Conservation (phyloP, 306 rosid genomes). For the Crotalaria pallida region DNA sequence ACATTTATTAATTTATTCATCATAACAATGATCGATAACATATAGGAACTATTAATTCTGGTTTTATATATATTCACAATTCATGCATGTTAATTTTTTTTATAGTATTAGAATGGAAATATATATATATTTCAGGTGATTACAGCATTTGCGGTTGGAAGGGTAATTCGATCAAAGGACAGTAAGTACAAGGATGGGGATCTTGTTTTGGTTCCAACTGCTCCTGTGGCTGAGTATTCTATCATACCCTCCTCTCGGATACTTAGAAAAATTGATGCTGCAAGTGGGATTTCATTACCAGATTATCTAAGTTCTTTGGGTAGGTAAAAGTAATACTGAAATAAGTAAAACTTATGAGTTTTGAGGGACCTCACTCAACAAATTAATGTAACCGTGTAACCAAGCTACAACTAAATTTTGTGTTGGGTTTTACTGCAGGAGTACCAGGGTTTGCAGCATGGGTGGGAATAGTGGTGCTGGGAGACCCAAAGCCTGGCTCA, state of each 20-base stretch:
- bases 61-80: too few species aligned
- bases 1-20: too few species aligned
- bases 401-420: background rate
- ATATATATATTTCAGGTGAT: constrained; percentile 33
- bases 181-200: constrained; percentile 38
- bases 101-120: too few species aligned
- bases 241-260: constrained; percentile 28
- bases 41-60: background rate
- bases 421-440: constrained; percentile 16
- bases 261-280: constrained; percentile 29
- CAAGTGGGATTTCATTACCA: constrained; percentile 37
- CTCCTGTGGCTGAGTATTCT: constrained; percentile 38
- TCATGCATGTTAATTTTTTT: background rate
- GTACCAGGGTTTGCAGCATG: constrained; percentile 65
- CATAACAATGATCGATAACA: too few species aligned
- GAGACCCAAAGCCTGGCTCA: constrained; percentile 41
- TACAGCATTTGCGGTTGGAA: constrained; percentile 30
- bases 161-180: constrained; percentile 39
- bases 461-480: constrained; percentile 51
- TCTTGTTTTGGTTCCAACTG: constrained; percentile 15
- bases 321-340: too few species aligned
- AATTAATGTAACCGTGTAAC: background rate
- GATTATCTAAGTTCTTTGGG: constrained; percentile 48
- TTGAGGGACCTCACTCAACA: too few species aligned
- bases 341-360: too few species aligned